These are phyloP conservation scores for Biancaea sappan DNA, from an alignment of 306 rosid species.

Conservation along the genomic window DNA sequence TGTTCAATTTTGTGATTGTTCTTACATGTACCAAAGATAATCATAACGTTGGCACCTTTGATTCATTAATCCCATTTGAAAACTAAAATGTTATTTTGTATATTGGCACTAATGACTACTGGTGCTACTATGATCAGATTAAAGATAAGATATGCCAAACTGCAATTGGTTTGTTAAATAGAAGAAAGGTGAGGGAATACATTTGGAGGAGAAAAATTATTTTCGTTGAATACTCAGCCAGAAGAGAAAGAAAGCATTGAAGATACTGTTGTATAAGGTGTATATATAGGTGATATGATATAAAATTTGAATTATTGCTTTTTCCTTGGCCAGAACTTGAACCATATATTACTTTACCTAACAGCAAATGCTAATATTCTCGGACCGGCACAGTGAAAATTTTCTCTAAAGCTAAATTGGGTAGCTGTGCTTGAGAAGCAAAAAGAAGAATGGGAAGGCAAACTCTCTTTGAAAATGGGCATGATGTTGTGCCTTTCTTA, in stretches of 20 bases:
- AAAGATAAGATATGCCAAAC: background rate
- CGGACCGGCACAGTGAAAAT: background rate
- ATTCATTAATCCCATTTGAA: background rate
- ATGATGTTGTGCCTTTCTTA: background rate
- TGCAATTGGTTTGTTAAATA: background rate
- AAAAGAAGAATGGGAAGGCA: background rate
- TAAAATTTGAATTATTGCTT: background rate
- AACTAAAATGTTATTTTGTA: background rate
- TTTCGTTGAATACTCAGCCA: background rate
- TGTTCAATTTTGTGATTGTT: background rate
- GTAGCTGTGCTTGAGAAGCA: background rate
- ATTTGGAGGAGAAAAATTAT: background rate
- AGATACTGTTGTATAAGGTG: background rate
- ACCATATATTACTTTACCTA: background rate
- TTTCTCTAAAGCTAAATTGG: background rate
- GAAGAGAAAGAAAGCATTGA: background rate
- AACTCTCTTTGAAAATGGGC: background rate
- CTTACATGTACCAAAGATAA: background rate
- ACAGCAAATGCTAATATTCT: background rate
- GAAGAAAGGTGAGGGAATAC: background rate
- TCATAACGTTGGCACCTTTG: background rate
- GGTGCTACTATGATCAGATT: background rate
- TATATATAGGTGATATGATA: background rate
- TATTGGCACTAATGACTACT: background rate
- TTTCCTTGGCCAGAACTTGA: no score